A percentile compares a stretch with the other conserved stretches of the same genome.
phyloP scores from a whole-genome alignment of 2,329 filamentous ascomycete species.

The Ophiostoma himal-ulmi region DNA sequence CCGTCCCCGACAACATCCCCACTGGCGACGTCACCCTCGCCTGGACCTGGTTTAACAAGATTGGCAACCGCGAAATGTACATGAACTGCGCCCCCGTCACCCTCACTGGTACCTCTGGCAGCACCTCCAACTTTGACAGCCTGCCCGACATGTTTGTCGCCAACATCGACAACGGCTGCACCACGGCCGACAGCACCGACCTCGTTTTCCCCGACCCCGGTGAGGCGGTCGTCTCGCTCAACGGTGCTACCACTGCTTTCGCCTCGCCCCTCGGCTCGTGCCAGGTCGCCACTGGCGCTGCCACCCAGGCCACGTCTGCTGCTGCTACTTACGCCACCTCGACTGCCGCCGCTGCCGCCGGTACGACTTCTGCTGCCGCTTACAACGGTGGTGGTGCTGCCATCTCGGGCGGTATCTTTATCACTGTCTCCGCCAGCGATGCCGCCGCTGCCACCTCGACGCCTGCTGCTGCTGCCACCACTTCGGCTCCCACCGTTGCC shows the following conservation, averaged over 20 bases:
- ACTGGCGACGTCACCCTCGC: slow-evolving; percentile 74
- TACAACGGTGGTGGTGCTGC: slow-evolving; percentile 20
- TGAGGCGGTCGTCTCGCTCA: slow-evolving; percentile 46
- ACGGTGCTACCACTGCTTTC: slow-evolving; percentile 36
- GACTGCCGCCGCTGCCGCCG: slow-evolving; percentile 22
- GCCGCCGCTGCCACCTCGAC: slow-evolving; percentile 2
- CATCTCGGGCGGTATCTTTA: slow-evolving; percentile 38
- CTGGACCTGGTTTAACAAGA: slow-evolving; percentile 92
- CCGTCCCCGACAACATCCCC: slow-evolving; percentile 64
- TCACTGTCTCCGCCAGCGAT: slow-evolving; percentile 30
- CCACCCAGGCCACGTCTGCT: slow-evolving; percentile 31
- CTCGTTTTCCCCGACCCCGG: slow-evolving; percentile 66
- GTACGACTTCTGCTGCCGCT: slow-evolving; percentile 28
- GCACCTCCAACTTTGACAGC: slow-evolving; percentile 47
- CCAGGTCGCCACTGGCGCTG: slow-evolving; percentile 29
- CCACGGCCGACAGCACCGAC: slow-evolving; percentile 49
- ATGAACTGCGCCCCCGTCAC: slow-evolving; percentile 86
- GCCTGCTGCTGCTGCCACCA: neutral
- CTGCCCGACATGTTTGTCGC: slow-evolving; percentile 73
- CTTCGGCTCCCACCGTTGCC: neutral
- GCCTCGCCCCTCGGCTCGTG: slow-evolving; percentile 28
- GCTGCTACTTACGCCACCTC: slow-evolving; percentile 26
- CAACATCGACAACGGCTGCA: slow-evolving; percentile 58
- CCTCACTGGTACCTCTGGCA: slow-evolving; percentile 50
- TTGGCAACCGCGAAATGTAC: slow-evolving; percentile 94